phyloP scores from a whole-genome alignment of 495 filamentous ascomycete species.

The Eremomyces bilateralis region DNA sequence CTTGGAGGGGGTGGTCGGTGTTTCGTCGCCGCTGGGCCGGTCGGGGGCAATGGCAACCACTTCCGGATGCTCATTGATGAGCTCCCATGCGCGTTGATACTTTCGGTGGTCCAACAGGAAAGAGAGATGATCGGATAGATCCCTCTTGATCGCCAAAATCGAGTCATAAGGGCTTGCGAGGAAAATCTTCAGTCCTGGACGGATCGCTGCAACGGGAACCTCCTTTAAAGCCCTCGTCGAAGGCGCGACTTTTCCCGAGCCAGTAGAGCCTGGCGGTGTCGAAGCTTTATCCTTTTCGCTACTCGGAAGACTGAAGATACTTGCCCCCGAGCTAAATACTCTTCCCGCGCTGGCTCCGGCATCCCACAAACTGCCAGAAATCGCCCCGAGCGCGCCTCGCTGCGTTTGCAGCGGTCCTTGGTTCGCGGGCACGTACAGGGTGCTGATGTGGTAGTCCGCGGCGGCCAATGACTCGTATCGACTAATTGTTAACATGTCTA shows the following conservation, averaged over 20 bases:
- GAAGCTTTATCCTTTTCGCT: slow-evolving; percentile 24
- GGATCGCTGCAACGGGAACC: slow-evolving; percentile 18
- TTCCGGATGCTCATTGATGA: slow-evolving; percentile 71
- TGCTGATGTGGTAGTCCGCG: slow-evolving; percentile 75
- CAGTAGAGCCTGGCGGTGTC: slow-evolving; percentile 24
- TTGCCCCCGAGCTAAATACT: slow-evolving; percentile 71
- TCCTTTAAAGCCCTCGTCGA: slow-evolving; percentile 3
- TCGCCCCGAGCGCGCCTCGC: slow-evolving; percentile 44
- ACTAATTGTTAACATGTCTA: slow-evolving; percentile 61
- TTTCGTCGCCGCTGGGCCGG: slow-evolving; percentile 11
- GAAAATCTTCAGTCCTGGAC: slow-evolving; percentile 73
- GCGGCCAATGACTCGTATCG: slow-evolving; percentile 72
- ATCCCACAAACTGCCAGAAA: slow-evolving; percentile 48
- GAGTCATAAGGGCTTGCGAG: slow-evolving; percentile 94
- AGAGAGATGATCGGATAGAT: slow-evolving; percentile 57
- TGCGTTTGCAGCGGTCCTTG: slow-evolving; percentile 34
- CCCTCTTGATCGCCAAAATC: slow-evolving; percentile 64
- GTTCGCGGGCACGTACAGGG: slow-evolving; percentile 51
- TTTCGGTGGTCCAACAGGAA: slow-evolving; percentile 64
- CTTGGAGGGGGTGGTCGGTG: slow-evolving; percentile 28
- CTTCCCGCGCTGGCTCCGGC: slow-evolving; percentile 64
- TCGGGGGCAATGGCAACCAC: slow-evolving; percentile 25
- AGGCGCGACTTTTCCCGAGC: slow-evolving; percentile 16
- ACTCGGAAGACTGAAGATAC: slow-evolving; percentile 36
- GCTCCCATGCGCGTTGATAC: slow-evolving; percentile 71